Evolutionary conservation across 441 rosid genomes (phyloP).

Genomic region (Adansonia grandidieri): DNA sequence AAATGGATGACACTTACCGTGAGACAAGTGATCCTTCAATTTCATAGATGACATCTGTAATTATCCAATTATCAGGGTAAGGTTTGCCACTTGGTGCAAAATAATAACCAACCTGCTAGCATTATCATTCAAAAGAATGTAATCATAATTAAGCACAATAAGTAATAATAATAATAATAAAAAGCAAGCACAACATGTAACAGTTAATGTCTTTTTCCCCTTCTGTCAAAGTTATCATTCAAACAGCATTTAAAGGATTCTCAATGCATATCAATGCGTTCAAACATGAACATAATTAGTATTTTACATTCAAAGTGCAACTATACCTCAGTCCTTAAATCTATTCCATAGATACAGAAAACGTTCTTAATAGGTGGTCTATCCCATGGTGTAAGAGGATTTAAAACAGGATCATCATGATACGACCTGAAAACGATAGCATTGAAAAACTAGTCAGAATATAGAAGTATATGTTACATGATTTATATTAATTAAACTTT

Average conservation of each 20-base stretch:
- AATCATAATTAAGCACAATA: constrained; percentile 16
- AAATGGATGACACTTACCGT: constrained; percentile 49
- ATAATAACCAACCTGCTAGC: constrained; percentile 83
- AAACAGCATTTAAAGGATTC: constrained; percentile 16
- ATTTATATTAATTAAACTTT: constrained; percentile 8
- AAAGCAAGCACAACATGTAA: background rate
- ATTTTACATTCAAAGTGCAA: background rate
- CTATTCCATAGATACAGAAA: constrained; percentile 92
- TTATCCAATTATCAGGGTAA: constrained; percentile 99
- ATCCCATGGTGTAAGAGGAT: constrained; percentile 98
- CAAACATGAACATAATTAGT: background rate
- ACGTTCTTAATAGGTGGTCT: constrained; percentile 96
- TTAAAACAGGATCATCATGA: constrained; percentile 81
- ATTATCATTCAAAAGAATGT: constrained; percentile 19
- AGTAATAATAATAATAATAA: background rate
- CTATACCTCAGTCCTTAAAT: constrained; percentile 88
- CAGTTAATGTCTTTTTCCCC: background rate
- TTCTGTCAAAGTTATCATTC: background rate
- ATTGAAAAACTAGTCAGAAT: constrained; percentile 19
- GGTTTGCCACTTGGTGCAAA: constrained; percentile 98
- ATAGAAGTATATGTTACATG: constrained; percentile 2
- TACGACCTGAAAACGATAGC: constrained; percentile 69
- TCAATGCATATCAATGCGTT: constrained; percentile 5
- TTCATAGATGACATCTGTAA: constrained; percentile 90
- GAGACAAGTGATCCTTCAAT: constrained; percentile 83